phyloP scores from a whole-genome alignment of 768 basidiomycete species.

The Rhodotorula graminis region DNA sequence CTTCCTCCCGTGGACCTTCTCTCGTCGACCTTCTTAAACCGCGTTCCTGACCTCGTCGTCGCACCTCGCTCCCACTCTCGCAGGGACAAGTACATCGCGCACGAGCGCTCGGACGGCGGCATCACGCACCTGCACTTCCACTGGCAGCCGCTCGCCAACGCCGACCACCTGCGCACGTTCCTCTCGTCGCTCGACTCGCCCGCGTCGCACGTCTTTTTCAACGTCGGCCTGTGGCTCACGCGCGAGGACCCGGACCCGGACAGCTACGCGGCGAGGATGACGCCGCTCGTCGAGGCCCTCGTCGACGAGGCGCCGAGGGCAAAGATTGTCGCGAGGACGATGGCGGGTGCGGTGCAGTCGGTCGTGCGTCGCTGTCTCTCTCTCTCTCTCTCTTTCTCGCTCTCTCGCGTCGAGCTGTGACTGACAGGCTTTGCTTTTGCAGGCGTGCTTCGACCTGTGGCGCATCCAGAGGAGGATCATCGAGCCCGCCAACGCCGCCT shows the following conservation, averaged over 20 bases:
- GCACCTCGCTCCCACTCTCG: background rate
- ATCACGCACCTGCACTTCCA: slow-evolving; percentile 7
- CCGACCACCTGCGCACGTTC: background rate
- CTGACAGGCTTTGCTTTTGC: background rate
- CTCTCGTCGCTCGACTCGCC: slow-evolving; percentile 1
- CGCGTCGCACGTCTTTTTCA: slow-evolving; percentile 15
- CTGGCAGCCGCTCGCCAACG: slow-evolving; percentile 5
- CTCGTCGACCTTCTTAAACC: no score
- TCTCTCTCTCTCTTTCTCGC: background rate
- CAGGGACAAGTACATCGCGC: slow-evolving; percentile 9
- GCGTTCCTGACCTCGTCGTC: no score
- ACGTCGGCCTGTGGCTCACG: slow-evolving; percentile 3
- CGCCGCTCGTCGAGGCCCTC: background rate
- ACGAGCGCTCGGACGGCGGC: background rate
- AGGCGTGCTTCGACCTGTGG: slow-evolving; percentile 14
- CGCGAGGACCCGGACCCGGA: background rate
- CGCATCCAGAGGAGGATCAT: slow-evolving; percentile 1
- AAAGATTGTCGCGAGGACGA: slow-evolving; percentile 11
- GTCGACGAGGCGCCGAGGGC: background rate
- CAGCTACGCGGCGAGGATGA: background rate
- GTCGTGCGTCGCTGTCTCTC: background rate
- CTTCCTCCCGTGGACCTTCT: no score
- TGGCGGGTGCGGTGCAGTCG: slow-evolving; percentile 1
- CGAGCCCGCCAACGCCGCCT: slow-evolving; percentile 11
- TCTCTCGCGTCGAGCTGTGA: background rate